These are phyloP conservation scores for Suillus lakei DNA, from an alignment of 768 basidiomycete species.

Conservation along the genomic window DNA sequence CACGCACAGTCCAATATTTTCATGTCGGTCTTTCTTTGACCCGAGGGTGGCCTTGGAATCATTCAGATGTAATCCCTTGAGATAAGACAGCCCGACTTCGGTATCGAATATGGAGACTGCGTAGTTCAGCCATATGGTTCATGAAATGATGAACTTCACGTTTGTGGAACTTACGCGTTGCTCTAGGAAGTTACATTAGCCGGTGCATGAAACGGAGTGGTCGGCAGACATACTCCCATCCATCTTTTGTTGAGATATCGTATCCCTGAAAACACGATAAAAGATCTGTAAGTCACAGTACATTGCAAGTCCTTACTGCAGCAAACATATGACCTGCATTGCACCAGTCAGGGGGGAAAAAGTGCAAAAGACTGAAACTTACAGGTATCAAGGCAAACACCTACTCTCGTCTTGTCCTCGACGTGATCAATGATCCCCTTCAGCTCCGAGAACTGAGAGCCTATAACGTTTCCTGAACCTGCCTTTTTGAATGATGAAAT, in stretches of 20 bases:
- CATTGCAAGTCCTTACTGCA: conserved; percentile 57
- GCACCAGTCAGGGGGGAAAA: neutral
- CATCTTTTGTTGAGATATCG: conserved; percentile 73
- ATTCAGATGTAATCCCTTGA: conserved; percentile 86
- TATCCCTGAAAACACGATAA: conserved; percentile 57
- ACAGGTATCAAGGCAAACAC: conserved; percentile 90
- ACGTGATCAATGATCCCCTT: conserved; percentile 70
- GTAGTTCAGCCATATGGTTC: neutral
- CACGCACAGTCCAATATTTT: conserved; percentile 82
- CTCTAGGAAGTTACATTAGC: conserved; percentile 16
- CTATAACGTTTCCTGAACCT: conserved; percentile 79
- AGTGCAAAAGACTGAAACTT: conserved; percentile 18
- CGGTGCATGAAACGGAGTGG: neutral
- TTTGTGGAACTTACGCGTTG: conserved; percentile 26
- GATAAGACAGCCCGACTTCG: conserved; percentile 72
- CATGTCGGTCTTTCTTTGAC: conserved; percentile 78
- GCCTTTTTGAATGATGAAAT: conserved; percentile 48
- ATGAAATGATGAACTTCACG: neutral
- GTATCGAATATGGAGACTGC: conserved; percentile 68
- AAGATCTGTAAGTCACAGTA: neutral
- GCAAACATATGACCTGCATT: conserved; percentile 76
- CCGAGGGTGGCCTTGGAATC: conserved; percentile 72
- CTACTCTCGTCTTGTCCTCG: conserved; percentile 73
- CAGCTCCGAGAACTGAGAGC: conserved; percentile 71
- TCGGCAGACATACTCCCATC: conserved; percentile 64